Conservation (phyloP, 1,284 basidiomycete species). For the Exsudoporus floridanus region DNA sequence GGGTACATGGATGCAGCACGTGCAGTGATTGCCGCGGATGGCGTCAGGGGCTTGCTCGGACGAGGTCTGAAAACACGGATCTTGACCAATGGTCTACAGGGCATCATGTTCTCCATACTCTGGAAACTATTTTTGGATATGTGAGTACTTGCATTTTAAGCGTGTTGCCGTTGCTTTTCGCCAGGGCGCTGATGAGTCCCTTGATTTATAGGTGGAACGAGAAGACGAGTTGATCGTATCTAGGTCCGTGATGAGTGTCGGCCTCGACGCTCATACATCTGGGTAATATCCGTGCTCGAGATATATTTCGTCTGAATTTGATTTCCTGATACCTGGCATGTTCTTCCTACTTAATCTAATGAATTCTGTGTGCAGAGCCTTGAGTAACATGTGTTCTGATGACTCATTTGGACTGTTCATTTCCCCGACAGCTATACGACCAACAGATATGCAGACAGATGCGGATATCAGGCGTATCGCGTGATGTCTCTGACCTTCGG, state of each 20-base stretch:
- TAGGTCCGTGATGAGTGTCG: not conserved
- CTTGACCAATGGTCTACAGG: conserved; percentile 82
- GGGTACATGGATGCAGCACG: conserved; percentile 71
- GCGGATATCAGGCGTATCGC: no score
- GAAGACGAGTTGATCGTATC: conserved; percentile 32
- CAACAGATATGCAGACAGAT: no score
- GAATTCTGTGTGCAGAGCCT: not conserved
- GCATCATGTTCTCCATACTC: conserved; percentile 79
- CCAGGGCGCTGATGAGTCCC: not conserved
- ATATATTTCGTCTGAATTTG: not conserved
- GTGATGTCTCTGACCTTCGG: no score
- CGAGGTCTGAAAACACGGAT: conserved; percentile 83
- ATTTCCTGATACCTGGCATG: not conserved
- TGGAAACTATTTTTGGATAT: conserved; percentile 86
- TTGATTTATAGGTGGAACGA: conserved; percentile 38
- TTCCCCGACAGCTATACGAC: no score
- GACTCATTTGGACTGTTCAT: no score
- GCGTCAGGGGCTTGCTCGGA: conserved; percentile 68
- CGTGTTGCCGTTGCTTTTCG: not conserved
- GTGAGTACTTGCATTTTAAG: conserved; percentile 45
- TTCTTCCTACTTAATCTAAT: not conserved
- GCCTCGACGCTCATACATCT: not conserved
- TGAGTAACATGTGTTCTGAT: not conserved
- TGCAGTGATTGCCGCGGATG: conserved; percentile 65
- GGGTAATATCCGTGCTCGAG: not conserved